A percentile compares a stretch with the other conserved stretches of the same genome.
Conservation (phyloP, 2,329 filamentous ascomycete species). For the Pseudogymnoascus sp. region DNA sequence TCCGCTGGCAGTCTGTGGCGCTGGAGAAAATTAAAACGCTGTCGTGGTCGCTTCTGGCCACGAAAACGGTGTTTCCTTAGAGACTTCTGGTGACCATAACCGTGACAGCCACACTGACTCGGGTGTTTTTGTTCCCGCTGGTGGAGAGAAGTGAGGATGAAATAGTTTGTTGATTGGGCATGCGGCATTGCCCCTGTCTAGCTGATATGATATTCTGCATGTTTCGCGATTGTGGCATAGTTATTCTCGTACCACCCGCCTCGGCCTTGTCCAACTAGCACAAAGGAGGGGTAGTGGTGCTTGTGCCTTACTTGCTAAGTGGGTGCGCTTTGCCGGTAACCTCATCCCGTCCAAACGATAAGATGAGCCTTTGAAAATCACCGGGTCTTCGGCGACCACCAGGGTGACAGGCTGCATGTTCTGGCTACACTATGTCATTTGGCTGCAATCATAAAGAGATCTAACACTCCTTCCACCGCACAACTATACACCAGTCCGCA, state of each 20-base stretch:
- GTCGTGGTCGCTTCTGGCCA: not conserved
- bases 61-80: not conserved
- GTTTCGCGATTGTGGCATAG: not conserved
- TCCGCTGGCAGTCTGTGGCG: slow-evolving; percentile 3
- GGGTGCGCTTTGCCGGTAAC: not conserved
- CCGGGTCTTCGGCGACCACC: not conserved
- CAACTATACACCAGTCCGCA: not conserved
- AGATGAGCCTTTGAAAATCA: not conserved
- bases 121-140: not conserved
- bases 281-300: not conserved
- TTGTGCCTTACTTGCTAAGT: not conserved
- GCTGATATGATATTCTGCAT: not conserved
- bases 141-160: not conserved
- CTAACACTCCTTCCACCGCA: slow-evolving; percentile 6
- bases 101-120: not conserved
- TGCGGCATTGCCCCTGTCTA: not conserved
- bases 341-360: not conserved
- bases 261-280: not conserved
- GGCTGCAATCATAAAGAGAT: not conserved
- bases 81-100: not conserved
- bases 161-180: not conserved
- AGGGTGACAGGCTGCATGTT: not conserved
- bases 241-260: not conserved
- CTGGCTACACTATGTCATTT: not conserved
- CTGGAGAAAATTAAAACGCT: not conserved